Evolutionary conservation across 1,284 basidiomycete species (phyloP).

Genomic region (Marasmius oreades): DNA sequence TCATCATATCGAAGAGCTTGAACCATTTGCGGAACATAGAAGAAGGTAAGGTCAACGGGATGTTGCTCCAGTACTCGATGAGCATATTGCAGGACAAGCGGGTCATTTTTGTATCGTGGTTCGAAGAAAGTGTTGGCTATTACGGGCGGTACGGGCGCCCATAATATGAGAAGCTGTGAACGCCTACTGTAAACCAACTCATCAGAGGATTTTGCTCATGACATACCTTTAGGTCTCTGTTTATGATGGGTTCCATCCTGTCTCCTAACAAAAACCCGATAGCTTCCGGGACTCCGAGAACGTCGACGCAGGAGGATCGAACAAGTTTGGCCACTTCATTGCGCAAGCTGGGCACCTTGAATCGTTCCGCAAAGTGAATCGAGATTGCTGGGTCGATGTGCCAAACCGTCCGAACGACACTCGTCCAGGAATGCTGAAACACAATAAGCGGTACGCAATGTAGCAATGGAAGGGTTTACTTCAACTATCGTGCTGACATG

Average conservation of each 20-base stretch:
- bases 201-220: not conserved
- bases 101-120: constrained; percentile 78
- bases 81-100: constrained; percentile 92
- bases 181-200: not conserved
- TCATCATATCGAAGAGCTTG: constrained; percentile 91
- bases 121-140: constrained; percentile 87
- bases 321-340: constrained; percentile 78
- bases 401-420: constrained; percentile 77
- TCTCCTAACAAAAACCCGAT: constrained; percentile 81
- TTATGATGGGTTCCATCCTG: constrained; percentile 49
- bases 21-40: constrained; percentile 98
- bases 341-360: constrained; percentile 64
- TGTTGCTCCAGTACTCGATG: constrained; percentile 95
- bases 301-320: constrained; percentile 68
- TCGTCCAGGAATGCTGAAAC: constrained; percentile 65
- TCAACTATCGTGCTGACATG: constrained; percentile 51
- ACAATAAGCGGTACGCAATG: constrained; percentile 12
- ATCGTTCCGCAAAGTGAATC: constrained; percentile 82
- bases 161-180: constrained; percentile 76
- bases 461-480: constrained; percentile 34
- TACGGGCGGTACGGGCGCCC: constrained; percentile 88
- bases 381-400: constrained; percentile 80
- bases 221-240: constrained; percentile 71
- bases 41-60: constrained; percentile 94
- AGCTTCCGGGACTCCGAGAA: constrained; percentile 77